Percentiles rank a stretch among this genome's conserved stretches.
phyloP scores from a whole-genome alignment of 1,284 basidiomycete genomes.

The Apiotrichum porosum region DNA sequence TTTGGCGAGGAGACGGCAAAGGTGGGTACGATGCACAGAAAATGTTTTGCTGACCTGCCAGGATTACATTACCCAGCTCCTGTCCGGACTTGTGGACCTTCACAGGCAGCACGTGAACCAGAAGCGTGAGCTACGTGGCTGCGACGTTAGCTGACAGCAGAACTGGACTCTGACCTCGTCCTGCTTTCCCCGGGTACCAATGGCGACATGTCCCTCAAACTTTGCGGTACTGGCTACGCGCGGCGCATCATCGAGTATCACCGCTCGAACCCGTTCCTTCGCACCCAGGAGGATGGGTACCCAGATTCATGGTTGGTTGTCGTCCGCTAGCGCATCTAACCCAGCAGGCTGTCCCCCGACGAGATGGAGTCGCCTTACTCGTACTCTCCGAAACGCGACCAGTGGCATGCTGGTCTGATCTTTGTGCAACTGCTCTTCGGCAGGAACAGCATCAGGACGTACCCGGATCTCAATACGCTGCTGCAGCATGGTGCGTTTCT shows the following conservation, averaged over 20 bases:
- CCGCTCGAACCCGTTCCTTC: constrained; percentile 46
- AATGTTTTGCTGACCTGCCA: constrained; percentile 14
- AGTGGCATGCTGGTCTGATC: constrained; percentile 46
- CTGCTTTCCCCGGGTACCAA: constrained; percentile 23
- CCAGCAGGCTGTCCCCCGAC: constrained; percentile 39
- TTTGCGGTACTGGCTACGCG: constrained; percentile 43
- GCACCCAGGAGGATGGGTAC: constrained; percentile 25
- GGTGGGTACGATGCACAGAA: constrained; percentile 20
- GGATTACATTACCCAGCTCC: constrained; percentile 43
- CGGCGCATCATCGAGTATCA: constrained; percentile 44
- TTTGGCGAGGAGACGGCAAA: constrained; percentile 39
- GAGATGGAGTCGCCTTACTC: constrained; percentile 45
- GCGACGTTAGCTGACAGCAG: constrained; percentile 8
- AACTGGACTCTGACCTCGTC: constrained; percentile 39
- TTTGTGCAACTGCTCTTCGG: constrained; percentile 45
- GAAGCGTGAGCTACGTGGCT: constrained; percentile 27
- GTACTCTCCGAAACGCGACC: constrained; percentile 42
- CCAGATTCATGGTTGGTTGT: constrained; percentile 39
- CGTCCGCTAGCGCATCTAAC: constrained; percentile 1
- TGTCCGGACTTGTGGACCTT: constrained; percentile 39
- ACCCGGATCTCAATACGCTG: constrained; percentile 33
- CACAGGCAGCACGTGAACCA: constrained; percentile 39
- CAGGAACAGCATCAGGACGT: constrained; percentile 28
- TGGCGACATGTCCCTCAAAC: constrained; percentile 32
- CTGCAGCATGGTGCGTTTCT: constrained; percentile 35